Evolutionary conservation across 1,139 yeast genomes (phyloP).

Genomic region (Protomyces gravidus): DNA sequence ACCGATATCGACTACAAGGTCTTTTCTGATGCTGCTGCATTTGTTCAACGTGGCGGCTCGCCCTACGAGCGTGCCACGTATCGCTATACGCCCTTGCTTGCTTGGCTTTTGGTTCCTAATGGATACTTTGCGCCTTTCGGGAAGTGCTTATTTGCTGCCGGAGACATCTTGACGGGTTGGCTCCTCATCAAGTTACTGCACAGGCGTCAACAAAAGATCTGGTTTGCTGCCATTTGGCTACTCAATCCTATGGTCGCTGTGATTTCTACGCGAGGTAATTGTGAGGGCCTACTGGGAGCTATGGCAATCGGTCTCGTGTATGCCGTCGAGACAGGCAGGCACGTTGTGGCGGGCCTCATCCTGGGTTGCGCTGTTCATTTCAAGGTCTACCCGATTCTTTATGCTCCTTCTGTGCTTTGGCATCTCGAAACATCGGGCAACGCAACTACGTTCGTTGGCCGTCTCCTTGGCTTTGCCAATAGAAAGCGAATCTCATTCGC

Average conservation of each 20-base stretch:
- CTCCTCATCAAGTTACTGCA: constrained; percentile 52
- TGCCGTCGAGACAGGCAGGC: constrained; percentile 47
- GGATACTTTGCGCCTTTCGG: constrained; percentile 49
- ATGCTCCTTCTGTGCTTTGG: constrained; percentile 56
- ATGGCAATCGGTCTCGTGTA: constrained; percentile 57
- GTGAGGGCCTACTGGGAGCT: constrained; percentile 83
- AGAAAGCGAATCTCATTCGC: constrained; percentile 7
- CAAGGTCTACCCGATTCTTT: constrained; percentile 85
- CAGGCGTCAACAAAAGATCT: constrained; percentile 40
- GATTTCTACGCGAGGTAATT: constrained; percentile 87
- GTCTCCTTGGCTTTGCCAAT: neutral
- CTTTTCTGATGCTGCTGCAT: constrained; percentile 83
- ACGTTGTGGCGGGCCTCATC: constrained; percentile 53
- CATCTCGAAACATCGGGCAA: constrained; percentile 47
- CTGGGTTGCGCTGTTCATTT: constrained; percentile 82
- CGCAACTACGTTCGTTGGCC: constrained; percentile 35
- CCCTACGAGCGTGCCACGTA: constrained; percentile 87
- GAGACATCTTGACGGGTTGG: constrained; percentile 78
- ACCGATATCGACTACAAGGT: constrained; percentile 93
- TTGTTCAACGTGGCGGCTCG: constrained; percentile 58
- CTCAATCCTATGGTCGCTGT: constrained; percentile 93
- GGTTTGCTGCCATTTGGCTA: constrained; percentile 67
- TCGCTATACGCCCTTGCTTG: constrained; percentile 82
- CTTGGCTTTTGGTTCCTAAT: constrained; percentile 77
- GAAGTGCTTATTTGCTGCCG: constrained; percentile 64